These are phyloP conservation scores for Daucus carota DNA, from an alignment of 129 eudicot species.

Conservation along the genomic window DH1_v3.0 NC_030386.2:36198501-36199000, in stretches of 20 bases:
- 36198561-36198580: not conserved
- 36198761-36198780: no score
- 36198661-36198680: not conserved
- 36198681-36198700: not conserved
- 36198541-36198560: not conserved
- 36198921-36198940: no score
- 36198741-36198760: not conserved
- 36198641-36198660: no score
- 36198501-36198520: not conserved
- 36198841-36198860: no score
- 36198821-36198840: no score
- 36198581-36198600: not conserved
- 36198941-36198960: conserved; percentile 33
- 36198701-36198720: not conserved
- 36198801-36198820: no score
- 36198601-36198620: not conserved
- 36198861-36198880: no score
- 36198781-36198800: no score
- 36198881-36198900: no score
- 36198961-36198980: conserved; percentile 8
- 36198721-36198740: not conserved
- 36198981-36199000: not conserved
- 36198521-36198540: not conserved
- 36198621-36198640: not conserved
- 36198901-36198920: no score